phyloP scores from a whole-genome alignment of 495 filamentous ascomycete species.

The Mytilinidion resinicola region DNA sequence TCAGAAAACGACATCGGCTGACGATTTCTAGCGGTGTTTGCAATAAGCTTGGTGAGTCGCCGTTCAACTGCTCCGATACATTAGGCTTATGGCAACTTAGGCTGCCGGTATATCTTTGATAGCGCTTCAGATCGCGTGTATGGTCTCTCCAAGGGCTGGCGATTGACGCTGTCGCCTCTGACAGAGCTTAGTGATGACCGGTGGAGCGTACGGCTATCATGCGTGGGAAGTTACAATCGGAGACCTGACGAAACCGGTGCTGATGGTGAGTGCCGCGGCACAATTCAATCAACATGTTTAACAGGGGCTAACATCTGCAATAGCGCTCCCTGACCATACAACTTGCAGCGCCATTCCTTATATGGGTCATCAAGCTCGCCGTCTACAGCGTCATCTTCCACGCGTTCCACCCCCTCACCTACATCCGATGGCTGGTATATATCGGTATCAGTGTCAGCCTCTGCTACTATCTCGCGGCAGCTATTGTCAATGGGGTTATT shows the following conservation, averaged over 20 bases:
- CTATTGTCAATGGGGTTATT: background rate
- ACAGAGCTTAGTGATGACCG: too few relatives aligned
- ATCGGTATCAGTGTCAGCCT: background rate
- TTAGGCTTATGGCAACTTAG: too few relatives aligned
- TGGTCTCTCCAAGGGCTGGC: too few relatives aligned
- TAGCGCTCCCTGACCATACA: background rate
- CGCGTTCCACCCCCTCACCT: slow-evolving; percentile 1
- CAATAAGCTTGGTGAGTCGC: too few relatives aligned
- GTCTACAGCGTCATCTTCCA: slow-evolving; percentile 1
- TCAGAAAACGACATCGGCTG: too few relatives aligned
- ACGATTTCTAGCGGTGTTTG: too few relatives aligned
- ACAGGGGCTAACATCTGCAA: background rate
- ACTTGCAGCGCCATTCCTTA: background rate
- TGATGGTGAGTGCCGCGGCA: background rate
- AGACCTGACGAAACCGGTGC: slow-evolving; percentile 4
- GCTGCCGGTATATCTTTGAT: too few relatives aligned
- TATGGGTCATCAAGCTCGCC: background rate
- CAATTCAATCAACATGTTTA: background rate
- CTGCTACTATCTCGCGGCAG: background rate
- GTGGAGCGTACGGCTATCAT: too few relatives aligned
- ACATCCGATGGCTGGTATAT: background rate
- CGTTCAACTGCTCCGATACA: too few relatives aligned
- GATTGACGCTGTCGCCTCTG: too few relatives aligned
- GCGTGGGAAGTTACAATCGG: slow-evolving; percentile 6
- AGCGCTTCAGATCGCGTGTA: too few relatives aligned